Base-by-base conservation (phyloP, 495 filamentous ascomycete species). In the Xylona heveae region DNA sequence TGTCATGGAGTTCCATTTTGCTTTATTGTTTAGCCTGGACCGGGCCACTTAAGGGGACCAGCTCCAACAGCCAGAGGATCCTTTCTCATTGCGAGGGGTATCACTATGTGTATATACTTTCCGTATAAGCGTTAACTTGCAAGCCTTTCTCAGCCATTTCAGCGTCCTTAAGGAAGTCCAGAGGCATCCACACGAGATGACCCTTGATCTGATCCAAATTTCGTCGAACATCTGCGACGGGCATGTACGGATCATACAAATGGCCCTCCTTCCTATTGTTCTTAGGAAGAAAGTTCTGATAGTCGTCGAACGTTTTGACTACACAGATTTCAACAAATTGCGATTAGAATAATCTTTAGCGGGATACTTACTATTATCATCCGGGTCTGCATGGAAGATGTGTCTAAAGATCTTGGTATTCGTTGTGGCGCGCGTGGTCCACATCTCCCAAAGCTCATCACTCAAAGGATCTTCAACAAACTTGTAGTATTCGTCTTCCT, bases 161-260 rank as follows among this genome's bases (percentile, higher is more conserved):
- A 0, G 74, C 84, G 41, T 92, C 76, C 38, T 61, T 55, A 44
- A 94, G 50, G 44, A 91, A 95, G 24, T 85, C 68, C 41, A 94
- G 44, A 29, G 82, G 84, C 74, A 93, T 80, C 85, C 85, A 94
- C 0, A 97, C 83, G 18, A 97, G 49, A 59, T 94, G 88, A 0
- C 85, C 88, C 49, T 68, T 75, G 46, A 94, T 68, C 39, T 66
- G 53, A 44, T 80, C 74, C 20, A 97, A 56, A 50, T 81, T 79
- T 45, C 62, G 41, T 15, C 77, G 62, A 9, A 90, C 69, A 28
- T 85, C 72, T 15, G 66, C 49, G 0, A 62, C 61, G 0, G 78
- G 71, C 39, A 74, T 61, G 53, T 69, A 78, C 7, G 63, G 64
- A 44, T 85, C 77, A 45, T 75, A 88, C 35, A 94, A 60, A 52